phyloP scores from a whole-genome alignment of 208 protist genomes.

The Trypanosoma theileri region DNA sequence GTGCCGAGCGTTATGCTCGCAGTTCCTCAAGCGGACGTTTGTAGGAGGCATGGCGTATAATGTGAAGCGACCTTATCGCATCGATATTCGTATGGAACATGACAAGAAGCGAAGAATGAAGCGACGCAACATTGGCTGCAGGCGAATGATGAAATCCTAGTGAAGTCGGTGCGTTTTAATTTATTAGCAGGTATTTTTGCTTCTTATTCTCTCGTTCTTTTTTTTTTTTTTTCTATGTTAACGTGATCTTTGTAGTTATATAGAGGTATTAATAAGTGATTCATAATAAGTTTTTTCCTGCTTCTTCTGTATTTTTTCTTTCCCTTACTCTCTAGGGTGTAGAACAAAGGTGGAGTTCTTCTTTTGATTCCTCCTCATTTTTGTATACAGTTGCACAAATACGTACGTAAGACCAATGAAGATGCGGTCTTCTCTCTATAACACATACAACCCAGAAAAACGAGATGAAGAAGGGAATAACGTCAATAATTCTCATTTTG shows the following conservation, averaged over 20 bases:
- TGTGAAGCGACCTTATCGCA: conserved; percentile 80
- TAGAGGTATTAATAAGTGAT: background rate
- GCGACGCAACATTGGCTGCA: conserved; percentile 62
- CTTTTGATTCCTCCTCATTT: background rate
- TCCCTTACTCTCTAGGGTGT: background rate
- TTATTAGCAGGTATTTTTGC: background rate
- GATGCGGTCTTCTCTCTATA: conserved; percentile 78
- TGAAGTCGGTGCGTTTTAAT: background rate
- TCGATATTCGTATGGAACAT: conserved; percentile 85
- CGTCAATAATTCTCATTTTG: conserved; percentile 41
- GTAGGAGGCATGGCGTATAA: conserved; percentile 78
- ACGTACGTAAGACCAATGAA: background rate
- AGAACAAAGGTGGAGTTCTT: too few species aligned
- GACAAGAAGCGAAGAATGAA: conserved; percentile 78
- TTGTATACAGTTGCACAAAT: background rate
- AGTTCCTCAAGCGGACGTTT: conserved; percentile 75
- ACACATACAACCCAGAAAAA: conserved; percentile 5
- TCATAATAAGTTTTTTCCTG: too few species aligned
- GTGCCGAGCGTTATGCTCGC: conserved; percentile 36
- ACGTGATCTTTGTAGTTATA: background rate
- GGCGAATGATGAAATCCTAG: conserved; percentile 89
- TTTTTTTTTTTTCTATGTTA: conserved; percentile 4
- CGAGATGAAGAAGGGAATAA: conserved; percentile 2
- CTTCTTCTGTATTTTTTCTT: background rate
- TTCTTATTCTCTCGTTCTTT: background rate